Base-by-base conservation (phyloP, 1,139 yeast genomes). In the Yamadazyma aaseri region DNA sequence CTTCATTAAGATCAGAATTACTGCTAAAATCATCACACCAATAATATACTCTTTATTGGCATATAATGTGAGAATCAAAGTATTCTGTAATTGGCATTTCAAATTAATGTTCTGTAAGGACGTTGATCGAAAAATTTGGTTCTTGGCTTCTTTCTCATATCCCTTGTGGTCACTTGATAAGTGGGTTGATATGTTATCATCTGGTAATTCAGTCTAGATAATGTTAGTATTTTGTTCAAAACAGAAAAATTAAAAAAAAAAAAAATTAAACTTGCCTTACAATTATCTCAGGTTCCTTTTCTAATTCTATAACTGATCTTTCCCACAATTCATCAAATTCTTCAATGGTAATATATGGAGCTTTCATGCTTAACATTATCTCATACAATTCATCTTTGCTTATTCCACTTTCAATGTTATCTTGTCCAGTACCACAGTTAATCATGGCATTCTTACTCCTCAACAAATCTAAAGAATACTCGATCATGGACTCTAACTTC, bases 241-340 rank as follows among this genome's bases (percentile, higher is more conserved):
- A 9, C 15, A 28, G 25, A 26, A 34, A 36, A 31, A 29, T 16
- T 48, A 71, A 29, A 80, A n/a, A 7, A 9, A 21, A 28, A 28
- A 26, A 34, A 36, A 31, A 29, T 16, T 48, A 71, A 29, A 80
- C 90, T 76, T 47, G 51, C 89, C 92, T 83, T 82, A 84, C 89
- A 67, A 77, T 79, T 57, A 85, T 76, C 53, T 86, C 94, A 29
- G 86, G 82, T 60, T 84, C 86, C 39, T 73, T 70, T 46, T 78
- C 77, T 47, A 90, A 69, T 47, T 81, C 85, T 29, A 68, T 60
- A 7, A 81, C 53, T 7, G 86, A 85, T 47, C 79, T 73, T 20
- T 56, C 55, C 97, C 97, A 90, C 42, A 87, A 70, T 39, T 81
- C 86, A 45, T 85, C 82, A 60, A 89, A 90, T 46, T 86, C 95